A percentile compares a stretch with the other conserved stretches of the same genome.
These are phyloP conservation scores for Ilyonectria mors-panacis DNA, from an alignment of 2,329 filamentous ascomycete genomes.

Conservation along the genomic window DNA sequence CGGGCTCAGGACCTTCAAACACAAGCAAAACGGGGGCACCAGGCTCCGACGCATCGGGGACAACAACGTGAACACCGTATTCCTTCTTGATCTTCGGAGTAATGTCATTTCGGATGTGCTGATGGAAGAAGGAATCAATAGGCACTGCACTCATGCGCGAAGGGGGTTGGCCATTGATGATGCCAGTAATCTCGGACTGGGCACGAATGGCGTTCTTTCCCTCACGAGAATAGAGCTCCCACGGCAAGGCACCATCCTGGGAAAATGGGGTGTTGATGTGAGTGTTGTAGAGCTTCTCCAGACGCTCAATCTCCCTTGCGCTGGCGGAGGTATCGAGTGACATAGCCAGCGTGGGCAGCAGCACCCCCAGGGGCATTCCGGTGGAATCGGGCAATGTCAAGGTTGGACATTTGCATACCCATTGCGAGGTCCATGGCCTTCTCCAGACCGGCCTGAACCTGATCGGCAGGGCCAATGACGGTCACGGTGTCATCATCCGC, in stretches of 20 bases:
- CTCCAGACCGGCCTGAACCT: conserved; percentile 82
- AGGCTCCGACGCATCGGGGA: conserved; percentile 75
- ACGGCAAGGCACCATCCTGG: conserved; percentile 79
- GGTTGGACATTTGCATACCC: conserved; percentile 86
- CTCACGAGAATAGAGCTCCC: conserved; percentile 91
- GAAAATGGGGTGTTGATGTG: conserved; percentile 86
- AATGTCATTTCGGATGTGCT: conserved; percentile 77
- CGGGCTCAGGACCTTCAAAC: conserved; percentile 75
- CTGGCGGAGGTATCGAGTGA: conserved; percentile 90
- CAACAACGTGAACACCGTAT: conserved; percentile 80
- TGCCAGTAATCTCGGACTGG: conserved; percentile 80
- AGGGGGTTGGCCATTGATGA: conserved; percentile 82
- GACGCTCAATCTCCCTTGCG: conserved; percentile 85
- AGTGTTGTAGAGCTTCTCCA: conserved; percentile 86
- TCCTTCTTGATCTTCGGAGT: conserved; percentile 75
- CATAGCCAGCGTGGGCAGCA: conserved; percentile 83
- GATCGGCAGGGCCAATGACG: conserved; percentile 83
- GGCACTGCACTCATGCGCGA: conserved; percentile 76
- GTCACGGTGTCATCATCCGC: conserved; percentile 88
- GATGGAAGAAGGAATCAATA: conserved; percentile 85
- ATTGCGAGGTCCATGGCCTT: conserved; percentile 91
- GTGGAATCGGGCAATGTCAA: conserved; percentile 87
- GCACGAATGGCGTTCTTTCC: conserved; percentile 86
- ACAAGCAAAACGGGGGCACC: conserved; percentile 79
- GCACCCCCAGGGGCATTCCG: conserved; percentile 80